These are phyloP conservation scores for Tripidium arundinaceum DNA, from an alignment of 202 grass and related monocot genomes.

Conservation along the genomic window DNA sequence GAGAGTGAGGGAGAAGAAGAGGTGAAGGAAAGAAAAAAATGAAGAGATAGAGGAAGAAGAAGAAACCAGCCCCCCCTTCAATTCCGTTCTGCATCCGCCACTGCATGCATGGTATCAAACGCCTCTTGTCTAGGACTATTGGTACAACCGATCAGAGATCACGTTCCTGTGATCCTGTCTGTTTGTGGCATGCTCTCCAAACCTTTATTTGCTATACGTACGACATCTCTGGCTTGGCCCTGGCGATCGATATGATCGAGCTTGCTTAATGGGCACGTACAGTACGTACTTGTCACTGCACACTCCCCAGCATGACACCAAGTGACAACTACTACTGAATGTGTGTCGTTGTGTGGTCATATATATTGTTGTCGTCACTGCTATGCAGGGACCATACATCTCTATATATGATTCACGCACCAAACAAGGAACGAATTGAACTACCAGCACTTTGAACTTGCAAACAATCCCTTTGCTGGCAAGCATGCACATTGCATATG, in stretches of 20 bases:
- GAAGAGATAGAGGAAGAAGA: no score
- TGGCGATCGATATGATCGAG: background rate
- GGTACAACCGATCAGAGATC: background rate
- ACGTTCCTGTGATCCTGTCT: background rate
- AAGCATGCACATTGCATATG: background rate
- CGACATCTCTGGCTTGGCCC: background rate
- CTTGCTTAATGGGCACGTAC: background rate
- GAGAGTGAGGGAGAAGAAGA: no score
- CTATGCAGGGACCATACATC: background rate
- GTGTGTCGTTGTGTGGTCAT: background rate
- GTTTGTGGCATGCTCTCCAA: constrained; percentile 5
- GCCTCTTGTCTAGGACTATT: background rate
- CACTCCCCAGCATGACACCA: background rate
- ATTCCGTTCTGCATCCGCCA: no score
- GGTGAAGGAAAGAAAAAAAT: no score
- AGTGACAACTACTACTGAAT: background rate
- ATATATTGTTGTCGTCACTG: background rate
- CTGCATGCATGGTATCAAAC: background rate
- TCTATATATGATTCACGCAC: background rate
- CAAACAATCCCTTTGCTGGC: background rate
- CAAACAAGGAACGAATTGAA: background rate
- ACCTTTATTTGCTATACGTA: background rate
- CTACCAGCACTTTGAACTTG: background rate
- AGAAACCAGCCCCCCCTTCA: no score
- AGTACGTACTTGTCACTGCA: background rate